These are phyloP conservation scores for Ogataea methanolica DNA, from an alignment of 805 yeast genomes.

Conservation along the genomic window DNA sequence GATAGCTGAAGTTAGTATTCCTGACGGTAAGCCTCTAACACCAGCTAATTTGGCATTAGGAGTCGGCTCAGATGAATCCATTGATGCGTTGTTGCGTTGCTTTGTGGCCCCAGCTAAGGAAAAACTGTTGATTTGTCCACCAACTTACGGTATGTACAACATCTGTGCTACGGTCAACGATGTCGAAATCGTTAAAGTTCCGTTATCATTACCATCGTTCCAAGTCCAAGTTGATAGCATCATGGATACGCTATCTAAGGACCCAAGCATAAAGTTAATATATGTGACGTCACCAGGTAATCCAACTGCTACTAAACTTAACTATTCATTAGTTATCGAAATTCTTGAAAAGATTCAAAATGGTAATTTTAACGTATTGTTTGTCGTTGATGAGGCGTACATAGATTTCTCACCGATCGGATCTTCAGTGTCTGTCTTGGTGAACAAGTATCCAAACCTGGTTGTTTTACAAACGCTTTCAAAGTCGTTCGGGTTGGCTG, in stretches of 20 bases:
- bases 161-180: constrained; percentile 91
- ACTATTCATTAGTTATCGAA: constrained; percentile 42
- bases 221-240: constrained; percentile 58
- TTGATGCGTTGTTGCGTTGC: constrained; percentile 83
- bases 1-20: constrained; percentile 20
- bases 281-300: constrained; percentile 96
- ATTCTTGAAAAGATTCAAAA: constrained; percentile 37
- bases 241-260: constrained; percentile 45
- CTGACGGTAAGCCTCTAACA: constrained; percentile 11
- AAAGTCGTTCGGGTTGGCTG: constrained; percentile 95
- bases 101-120: constrained; percentile 79
- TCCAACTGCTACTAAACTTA: constrained; percentile 76
- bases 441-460: constrained; percentile 74
- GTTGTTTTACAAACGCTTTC: constrained; percentile 90
- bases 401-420: constrained; percentile 74
- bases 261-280: constrained; percentile 63
- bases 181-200: constrained; percentile 69
- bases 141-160: constrained; percentile 96
- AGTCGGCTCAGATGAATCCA: constrained; percentile 96
- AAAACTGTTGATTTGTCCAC: constrained; percentile 82
- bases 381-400: constrained; percentile 93
- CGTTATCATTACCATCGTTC: constrained; percentile 63
- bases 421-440: constrained; percentile 71
- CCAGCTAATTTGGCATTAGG: constrained; percentile 83
- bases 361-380: constrained; percentile 63